These are phyloP conservation scores for Globisporangium orthogonon DNA, from an alignment of 352 stramenopile species.

Conservation along the genomic window DNA sequence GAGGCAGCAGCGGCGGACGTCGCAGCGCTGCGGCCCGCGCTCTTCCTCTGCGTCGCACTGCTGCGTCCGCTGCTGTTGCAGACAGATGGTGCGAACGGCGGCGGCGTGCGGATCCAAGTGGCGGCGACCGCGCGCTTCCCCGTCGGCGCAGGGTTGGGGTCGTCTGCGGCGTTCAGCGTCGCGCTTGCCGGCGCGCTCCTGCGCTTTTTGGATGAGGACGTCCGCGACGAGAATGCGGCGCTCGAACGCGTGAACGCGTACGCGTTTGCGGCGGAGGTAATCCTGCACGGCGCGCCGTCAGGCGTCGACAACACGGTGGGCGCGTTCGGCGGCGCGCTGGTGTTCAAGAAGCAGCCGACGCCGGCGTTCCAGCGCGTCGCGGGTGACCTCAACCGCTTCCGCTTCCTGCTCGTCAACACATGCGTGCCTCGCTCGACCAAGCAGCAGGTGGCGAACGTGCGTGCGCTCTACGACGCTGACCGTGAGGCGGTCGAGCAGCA, in stretches of 20 bases:
- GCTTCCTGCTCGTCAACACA: constrained; percentile 90
- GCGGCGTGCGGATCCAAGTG: constrained; percentile 40
- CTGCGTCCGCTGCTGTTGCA: constrained; percentile 29
- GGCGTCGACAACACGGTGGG: constrained; percentile 91
- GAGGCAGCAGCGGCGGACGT: constrained; percentile 34
- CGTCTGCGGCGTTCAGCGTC: constrained; percentile 87
- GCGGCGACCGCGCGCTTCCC: constrained; percentile 42
- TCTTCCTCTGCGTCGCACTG: constrained; percentile 59
- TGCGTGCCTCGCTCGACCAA: constrained; percentile 86
- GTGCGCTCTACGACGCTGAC: constrained; percentile 51
- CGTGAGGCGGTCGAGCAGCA: constrained; percentile 27
- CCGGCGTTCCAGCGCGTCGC: constrained; percentile 38
- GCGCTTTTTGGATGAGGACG: constrained; percentile 18
- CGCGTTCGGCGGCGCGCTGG: constrained; percentile 79
- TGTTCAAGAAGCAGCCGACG: constrained; percentile 57
- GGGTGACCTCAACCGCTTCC: constrained; percentile 57
- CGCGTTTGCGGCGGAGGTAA: constrained; percentile 83
- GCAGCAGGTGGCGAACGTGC: constrained; percentile 75
- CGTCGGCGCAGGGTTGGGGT: constrained; percentile 88
- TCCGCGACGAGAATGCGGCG: too few relatives aligned
- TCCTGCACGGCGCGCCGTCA: constrained; percentile 88
- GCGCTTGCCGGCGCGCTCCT: constrained; percentile 63
- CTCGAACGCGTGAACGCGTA: constrained; percentile 76
- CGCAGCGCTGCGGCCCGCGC: constrained; percentile 35
- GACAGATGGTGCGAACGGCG: constrained; percentile 7